Evolutionary conservation across 2,329 filamentous ascomycete genomes (phyloP), one percentile per base, ranked within the genome.

Genomic region (Mariannaea elegans): DNA sequence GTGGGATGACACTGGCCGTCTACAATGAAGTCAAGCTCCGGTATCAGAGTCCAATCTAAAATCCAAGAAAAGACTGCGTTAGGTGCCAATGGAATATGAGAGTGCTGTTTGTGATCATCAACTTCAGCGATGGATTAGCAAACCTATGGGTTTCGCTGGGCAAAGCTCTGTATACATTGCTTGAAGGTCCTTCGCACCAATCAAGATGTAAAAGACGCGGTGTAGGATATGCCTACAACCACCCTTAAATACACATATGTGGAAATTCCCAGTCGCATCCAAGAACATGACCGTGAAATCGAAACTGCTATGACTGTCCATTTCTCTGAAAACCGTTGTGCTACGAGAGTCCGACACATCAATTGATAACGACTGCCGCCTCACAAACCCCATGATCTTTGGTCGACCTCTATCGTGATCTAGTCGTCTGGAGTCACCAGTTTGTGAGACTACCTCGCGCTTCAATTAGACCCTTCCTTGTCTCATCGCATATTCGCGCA

Each of bases 281-380:
- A 55, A 4, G 21, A 62, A 6, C 58, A 66, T 59, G 69, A 70
- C 50, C 58, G 61, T n/a, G 39, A 31, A 7, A 65, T 72, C 14
- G 68, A 66, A 66, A 7, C 61, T 74, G 2, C 59, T 68, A 4
- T 72, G 70, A 63, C 65, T 73, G 3, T 67, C 65, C 52, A 73
- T 69, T 41, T 68, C 68, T 2, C 59, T 69, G 3, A 71, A 73
- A 46, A 70, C 70, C 3, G 66, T 72, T 12, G 64, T 71, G 7
- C 54, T 73, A 7, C 63, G 70, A 32, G 66, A 71, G 14, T 59
- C 58, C 2, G 68, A 72, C 31, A 54, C 39, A 6, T 31, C 53
- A 14, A 65, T 73, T 7, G 65, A 72, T 41, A 63, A 63, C 8
- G 72, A 74, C 21, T 61, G 39, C 39, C 59, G 66, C n/a, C 53